These are phyloP conservation scores for Drosera spatulata DNA, from an alignment of 179 eudicot species.

Conservation along the genomic window DNA sequence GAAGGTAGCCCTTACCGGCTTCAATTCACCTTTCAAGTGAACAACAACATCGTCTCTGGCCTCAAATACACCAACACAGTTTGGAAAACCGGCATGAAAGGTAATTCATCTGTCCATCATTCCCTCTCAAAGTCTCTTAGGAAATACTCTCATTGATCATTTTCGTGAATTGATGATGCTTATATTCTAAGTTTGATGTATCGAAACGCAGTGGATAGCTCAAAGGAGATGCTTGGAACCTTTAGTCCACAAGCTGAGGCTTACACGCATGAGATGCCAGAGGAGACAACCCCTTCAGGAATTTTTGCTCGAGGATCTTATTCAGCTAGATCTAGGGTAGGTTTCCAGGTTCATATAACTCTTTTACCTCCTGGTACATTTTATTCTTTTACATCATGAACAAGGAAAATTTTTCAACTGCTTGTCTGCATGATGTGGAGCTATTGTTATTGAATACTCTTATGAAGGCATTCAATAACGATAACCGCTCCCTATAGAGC, in stretches of 20 bases:
- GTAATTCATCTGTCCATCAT: conserved; percentile 16
- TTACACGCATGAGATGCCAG: conserved; percentile 68
- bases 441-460: too few species aligned
- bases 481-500: too few species aligned
- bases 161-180: not conserved
- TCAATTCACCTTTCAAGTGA: conserved; percentile 68
- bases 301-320: conserved; percentile 92
- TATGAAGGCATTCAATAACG: too few species aligned
- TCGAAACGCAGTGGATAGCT: conserved; percentile 49
- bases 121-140: not conserved
- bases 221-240: conserved; percentile 89
- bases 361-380: conserved; percentile 5
- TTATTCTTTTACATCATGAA: not conserved
- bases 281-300: conserved; percentile 91
- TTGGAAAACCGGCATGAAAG: conserved; percentile 56
- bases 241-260: conserved; percentile 82
- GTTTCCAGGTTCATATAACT: not conserved
- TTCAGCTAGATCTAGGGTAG: conserved; percentile 74
- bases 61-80: conserved; percentile 40
- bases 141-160: not conserved
- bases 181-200: conserved; percentile 1
- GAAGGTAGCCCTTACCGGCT: conserved; percentile 81
- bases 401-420: too few species aligned
- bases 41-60: conserved; percentile 79
- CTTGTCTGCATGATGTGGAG: not conserved